Evolutionary conservation across 306 rosid genomes (phyloP).

Genomic region (Amphicarpaea edgeworthii): DNA sequence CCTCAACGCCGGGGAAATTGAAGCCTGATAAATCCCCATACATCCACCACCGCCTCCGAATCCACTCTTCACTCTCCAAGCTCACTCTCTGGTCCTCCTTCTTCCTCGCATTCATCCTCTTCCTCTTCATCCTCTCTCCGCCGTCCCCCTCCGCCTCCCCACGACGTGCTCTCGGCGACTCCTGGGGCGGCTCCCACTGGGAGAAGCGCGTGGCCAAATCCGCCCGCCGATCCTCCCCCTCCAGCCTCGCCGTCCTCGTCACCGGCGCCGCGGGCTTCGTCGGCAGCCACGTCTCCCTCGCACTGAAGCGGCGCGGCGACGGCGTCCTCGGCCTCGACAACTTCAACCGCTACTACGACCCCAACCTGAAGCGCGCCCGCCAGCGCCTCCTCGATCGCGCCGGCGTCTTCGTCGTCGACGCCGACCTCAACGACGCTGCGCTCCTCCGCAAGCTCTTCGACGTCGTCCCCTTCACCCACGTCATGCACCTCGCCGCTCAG

Average conservation of each 20-base stretch:
- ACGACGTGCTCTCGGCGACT: conserved; percentile 56
- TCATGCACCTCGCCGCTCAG: conserved; percentile 90
- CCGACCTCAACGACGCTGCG: conserved; percentile 71
- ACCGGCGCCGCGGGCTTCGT: conserved; percentile 91
- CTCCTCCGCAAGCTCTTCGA: conserved; percentile 80
- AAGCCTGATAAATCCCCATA: conserved; percentile 74
- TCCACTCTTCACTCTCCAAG: conserved; percentile 60
- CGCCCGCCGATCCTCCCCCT: conserved; percentile 46
- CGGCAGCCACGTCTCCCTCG: conserved; percentile 78
- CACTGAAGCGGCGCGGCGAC: conserved; percentile 82
- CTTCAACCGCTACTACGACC: conserved; percentile 81
- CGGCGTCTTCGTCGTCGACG: conserved; percentile 84
- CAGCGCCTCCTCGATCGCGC: conserved; percentile 70
- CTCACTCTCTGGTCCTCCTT: conserved; percentile 69
- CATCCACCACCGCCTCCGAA: conserved; percentile 67
- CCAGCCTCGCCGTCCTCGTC: conserved; percentile 67
- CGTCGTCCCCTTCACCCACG: conserved; percentile 80
- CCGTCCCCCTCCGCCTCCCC: conserved; percentile 41
- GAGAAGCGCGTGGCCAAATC: conserved; percentile 77
- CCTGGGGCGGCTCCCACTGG: conserved; percentile 88
- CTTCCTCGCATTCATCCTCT: conserved; percentile 59
- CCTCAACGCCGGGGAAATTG: conserved; percentile 83
- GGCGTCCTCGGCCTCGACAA: conserved; percentile 83
- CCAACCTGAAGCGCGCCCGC: conserved; percentile 71
- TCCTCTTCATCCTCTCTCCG: conserved; percentile 51